These are phyloP conservation scores for Ascochyta rabiei DNA, from an alignment of 2,329 filamentous ascomycete genomes.

Conservation along the genomic window DNA sequence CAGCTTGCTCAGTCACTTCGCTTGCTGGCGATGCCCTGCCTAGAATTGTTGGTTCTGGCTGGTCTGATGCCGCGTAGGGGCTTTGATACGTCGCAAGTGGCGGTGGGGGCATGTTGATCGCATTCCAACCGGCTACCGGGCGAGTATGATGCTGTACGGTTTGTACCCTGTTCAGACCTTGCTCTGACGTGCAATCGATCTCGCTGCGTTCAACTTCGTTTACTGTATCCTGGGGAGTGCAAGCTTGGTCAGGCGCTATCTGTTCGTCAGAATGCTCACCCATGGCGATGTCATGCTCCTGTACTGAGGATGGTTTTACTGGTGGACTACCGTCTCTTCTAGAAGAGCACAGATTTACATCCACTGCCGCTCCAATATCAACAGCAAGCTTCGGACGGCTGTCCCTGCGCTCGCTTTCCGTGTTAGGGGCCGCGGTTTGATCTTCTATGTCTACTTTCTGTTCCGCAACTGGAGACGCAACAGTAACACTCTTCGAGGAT, in stretches of 20 bases:
- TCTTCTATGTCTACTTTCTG: background rate
- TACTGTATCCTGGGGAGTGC: background rate
- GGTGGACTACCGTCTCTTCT: background rate
- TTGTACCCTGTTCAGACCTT: background rate
- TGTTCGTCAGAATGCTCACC: background rate
- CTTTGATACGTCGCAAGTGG: constrained; percentile 21
- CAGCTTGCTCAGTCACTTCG: background rate
- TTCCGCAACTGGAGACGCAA: background rate
- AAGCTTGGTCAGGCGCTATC: background rate
- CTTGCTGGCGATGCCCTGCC: background rate
- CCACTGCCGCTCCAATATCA: background rate
- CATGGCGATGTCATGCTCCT: background rate
- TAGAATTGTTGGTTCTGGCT: background rate
- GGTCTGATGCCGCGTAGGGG: constrained; percentile 20
- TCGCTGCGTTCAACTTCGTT: background rate
- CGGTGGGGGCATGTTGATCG: constrained; percentile 22
- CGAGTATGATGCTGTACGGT: background rate
- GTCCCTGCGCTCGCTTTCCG: background rate
- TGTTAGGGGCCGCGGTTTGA: background rate
- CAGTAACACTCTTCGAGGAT: background rate
- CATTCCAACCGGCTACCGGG: constrained; percentile 18
- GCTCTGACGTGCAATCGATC: background rate
- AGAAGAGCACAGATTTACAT: background rate
- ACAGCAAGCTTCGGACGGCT: too few relatives aligned
- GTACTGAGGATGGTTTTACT: background rate